Percentiles rank a stretch among this genome's conserved stretches.
Evolutionary conservation across 2,329 filamentous ascomycete species (phyloP).

Genomic region (Monosporascus sp.): DNA sequence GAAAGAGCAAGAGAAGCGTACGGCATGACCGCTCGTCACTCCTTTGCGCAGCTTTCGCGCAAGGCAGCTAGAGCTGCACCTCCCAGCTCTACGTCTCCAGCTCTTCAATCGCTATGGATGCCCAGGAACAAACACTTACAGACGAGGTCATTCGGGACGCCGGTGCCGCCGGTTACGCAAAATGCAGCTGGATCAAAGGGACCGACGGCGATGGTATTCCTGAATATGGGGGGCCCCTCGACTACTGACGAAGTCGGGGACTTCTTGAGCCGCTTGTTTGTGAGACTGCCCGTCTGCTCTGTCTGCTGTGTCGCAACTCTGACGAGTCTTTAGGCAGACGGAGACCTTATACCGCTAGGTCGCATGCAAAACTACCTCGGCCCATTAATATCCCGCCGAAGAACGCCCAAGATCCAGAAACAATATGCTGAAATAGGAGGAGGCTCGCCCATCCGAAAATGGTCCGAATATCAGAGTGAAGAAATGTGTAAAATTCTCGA

Average conservation of each 20-base stretch:
- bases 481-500: conserved; percentile 99
- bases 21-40: conserved; percentile 35
- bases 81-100: conserved; percentile 19
- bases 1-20: background rate
- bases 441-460: conserved; percentile 95
- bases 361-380: conserved; percentile 87
- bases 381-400: conserved; percentile 74
- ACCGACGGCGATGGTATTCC: conserved; percentile 94
- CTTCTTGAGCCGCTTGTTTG: conserved; percentile 89
- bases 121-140: conserved; percentile 24
- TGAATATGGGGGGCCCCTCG: conserved; percentile 97
- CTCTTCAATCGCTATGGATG: conserved; percentile 10
- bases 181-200: conserved; percentile 65
- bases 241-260: conserved; percentile 82
- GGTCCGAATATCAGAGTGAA: conserved; percentile 88
- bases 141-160: conserved; percentile 51
- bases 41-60: conserved; percentile 31
- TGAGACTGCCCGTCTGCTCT: conserved; percentile 38
- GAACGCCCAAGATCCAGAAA: conserved; percentile 94
- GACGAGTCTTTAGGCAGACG: conserved; percentile 62
- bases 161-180: conserved; percentile 73
- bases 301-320: conserved; percentile 5
- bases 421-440: conserved; percentile 95
- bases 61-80: conserved; percentile 20
- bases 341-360: conserved; percentile 90